phyloP scores from a whole-genome alignment of 148 eudicot genomes.

The Camellia lanceoleosa region DNA sequence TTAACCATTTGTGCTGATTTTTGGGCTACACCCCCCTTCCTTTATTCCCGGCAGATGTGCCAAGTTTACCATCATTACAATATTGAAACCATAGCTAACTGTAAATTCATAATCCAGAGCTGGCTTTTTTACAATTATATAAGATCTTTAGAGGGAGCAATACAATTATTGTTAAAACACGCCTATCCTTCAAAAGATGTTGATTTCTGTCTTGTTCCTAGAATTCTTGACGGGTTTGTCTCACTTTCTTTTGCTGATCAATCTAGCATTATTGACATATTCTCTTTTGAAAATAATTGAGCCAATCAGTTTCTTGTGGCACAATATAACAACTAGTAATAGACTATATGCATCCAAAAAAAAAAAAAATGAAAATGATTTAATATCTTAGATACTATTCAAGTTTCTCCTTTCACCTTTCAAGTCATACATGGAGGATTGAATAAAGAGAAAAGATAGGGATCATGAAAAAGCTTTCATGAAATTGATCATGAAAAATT shows the following conservation, averaged over 20 bases:
- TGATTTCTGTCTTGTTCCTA: constrained; percentile 5
- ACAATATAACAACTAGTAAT: background rate
- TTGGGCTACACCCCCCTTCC: background rate
- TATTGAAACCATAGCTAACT: background rate
- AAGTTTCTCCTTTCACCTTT: background rate
- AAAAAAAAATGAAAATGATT: background rate
- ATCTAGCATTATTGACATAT: background rate
- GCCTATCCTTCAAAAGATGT: background rate
- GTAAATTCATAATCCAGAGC: background rate
- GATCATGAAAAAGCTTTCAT: too few relatives aligned
- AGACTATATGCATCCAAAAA: background rate
- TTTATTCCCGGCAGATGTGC: background rate
- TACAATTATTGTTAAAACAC: background rate
- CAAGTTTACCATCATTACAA: background rate
- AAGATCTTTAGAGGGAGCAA: background rate
- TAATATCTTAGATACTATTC: background rate
- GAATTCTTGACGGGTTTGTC: constrained; percentile 1
- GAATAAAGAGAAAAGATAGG: too few relatives aligned
- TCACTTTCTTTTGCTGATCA: background rate
- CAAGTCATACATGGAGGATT: too few relatives aligned
- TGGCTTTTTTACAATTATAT: background rate
- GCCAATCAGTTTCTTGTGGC: constrained; percentile 14
- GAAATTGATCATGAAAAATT: too few relatives aligned
- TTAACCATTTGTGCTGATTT: constrained; percentile 7
- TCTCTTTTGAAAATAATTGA: constrained; percentile 8